A percentile compares a stretch with the other conserved stretches of the same genome.
Evolutionary conservation across 2,329 filamentous ascomycete genomes (phyloP).

Genomic region (Penicillium hordei): DNA sequence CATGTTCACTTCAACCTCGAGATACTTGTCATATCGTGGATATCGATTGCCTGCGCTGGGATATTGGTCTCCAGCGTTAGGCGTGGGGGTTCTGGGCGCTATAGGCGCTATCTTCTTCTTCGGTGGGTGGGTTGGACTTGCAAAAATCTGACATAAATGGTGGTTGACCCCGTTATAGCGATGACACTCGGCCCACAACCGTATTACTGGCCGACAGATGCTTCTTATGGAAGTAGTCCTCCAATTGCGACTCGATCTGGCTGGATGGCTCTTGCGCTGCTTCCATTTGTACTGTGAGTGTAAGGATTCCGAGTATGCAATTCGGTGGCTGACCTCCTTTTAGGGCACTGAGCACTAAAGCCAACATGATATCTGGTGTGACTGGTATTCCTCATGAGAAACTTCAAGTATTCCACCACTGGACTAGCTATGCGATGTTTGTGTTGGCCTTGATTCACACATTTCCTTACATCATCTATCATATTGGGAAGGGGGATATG

Average conservation of each 20-base stretch:
- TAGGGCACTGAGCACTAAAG: constrained; percentile 54
- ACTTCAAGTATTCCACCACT: constrained; percentile 55
- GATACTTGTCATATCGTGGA: constrained; percentile 46
- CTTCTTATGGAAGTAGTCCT: constrained; percentile 52
- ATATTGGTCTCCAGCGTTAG: constrained; percentile 49
- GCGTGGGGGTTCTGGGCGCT: constrained; percentile 43
- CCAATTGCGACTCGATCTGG: constrained; percentile 55
- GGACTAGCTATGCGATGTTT: constrained; percentile 58
- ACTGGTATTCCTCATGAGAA: constrained; percentile 60
- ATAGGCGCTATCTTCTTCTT: constrained; percentile 51
- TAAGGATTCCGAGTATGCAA: not conserved
- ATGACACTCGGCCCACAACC: constrained; percentile 53
- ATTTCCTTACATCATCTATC: constrained; percentile 59
- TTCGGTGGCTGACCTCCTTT: constrained; percentile 7
- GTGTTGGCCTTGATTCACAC: constrained; percentile 58
- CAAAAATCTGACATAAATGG: not conserved
- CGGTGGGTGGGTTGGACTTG: constrained; percentile 28
- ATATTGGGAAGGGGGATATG: constrained; percentile 53
- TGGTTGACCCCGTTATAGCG: constrained; percentile 24
- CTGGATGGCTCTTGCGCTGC: constrained; percentile 53
- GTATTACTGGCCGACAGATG: constrained; percentile 57
- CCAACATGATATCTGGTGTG: constrained; percentile 55
- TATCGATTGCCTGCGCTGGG: constrained; percentile 36
- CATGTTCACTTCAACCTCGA: constrained; percentile 36
- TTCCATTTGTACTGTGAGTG: constrained; percentile 53